Percentiles rank a stretch among this genome's conserved stretches.
phyloP scores from a whole-genome alignment of 805 yeast genomes.

The Saturnispora gosingensis region DNA sequence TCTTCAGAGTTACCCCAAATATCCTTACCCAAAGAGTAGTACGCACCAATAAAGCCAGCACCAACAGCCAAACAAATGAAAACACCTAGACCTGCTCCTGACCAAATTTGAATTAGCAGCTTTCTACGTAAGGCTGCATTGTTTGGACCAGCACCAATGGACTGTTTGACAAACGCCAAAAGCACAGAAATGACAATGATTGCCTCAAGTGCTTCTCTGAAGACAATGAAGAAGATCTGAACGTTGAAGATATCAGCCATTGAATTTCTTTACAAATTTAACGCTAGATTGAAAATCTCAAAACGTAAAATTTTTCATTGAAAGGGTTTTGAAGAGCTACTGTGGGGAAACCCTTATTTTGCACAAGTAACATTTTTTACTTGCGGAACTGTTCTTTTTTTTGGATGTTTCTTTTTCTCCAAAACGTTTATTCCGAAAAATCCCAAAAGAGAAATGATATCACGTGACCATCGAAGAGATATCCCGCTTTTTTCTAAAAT shows the following conservation, averaged over 20 bases:
- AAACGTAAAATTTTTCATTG: background rate
- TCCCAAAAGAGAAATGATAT: background rate
- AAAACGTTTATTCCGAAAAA: background rate
- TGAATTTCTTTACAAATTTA: background rate
- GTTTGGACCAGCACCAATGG: conserved; percentile 44
- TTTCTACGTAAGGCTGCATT: conserved; percentile 42
- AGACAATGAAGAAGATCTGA: conserved; percentile 78
- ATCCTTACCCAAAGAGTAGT: conserved; percentile 71
- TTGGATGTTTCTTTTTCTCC: background rate
- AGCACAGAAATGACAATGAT: conserved; percentile 84
- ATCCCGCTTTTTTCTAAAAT: too few relatives aligned
- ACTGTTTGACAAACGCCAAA: conserved; percentile 84
- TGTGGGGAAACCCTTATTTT: background rate
- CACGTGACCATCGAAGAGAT: too few relatives aligned
- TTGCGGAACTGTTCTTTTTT: background rate
- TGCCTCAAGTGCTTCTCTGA: conserved; percentile 93
- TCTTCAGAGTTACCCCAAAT: conserved; percentile 85
- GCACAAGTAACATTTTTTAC: background rate
- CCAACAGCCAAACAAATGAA: conserved; percentile 76
- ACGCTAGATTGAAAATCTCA: background rate
- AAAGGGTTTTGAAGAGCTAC: background rate
- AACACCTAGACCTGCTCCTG: conserved; percentile 68
- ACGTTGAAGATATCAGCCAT: conserved; percentile 49
- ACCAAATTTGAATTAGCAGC: conserved; percentile 63
- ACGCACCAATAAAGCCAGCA: conserved; percentile 90